phyloP scores from a whole-genome alignment of 2,329 filamentous ascomycete genomes.

The Exophiala oligosperma region DNA sequence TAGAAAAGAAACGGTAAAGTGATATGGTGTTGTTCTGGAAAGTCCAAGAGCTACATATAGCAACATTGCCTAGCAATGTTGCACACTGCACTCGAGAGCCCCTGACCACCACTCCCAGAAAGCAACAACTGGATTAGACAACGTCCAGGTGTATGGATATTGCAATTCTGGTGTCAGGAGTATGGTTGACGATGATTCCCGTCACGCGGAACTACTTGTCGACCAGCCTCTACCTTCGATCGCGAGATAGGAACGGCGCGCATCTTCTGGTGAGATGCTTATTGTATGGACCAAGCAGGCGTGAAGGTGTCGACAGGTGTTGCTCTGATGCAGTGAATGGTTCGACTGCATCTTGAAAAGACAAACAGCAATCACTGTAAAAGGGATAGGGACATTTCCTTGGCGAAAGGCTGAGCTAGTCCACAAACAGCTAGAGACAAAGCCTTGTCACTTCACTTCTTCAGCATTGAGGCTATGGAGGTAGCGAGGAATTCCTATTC shows the following conservation, averaged over 20 bases:
- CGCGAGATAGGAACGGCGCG: constrained; percentile 8
- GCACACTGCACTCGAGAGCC: neutral
- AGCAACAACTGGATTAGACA: neutral
- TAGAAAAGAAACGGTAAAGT: neutral
- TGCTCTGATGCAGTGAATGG: neutral
- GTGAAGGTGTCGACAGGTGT: neutral
- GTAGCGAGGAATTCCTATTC: neutral
- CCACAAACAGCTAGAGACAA: neutral
- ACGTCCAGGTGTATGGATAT: neutral
- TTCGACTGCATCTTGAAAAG: neutral
- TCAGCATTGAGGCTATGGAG: neutral
- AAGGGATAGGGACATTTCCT: neutral
- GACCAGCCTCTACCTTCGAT: constrained; percentile 15
- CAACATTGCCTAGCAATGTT: neutral
- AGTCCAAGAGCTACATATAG: neutral
- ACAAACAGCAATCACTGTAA: neutral
- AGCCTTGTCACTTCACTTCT: neutral
- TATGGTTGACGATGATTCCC: constrained; percentile 2
- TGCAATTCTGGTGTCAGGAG: neutral
- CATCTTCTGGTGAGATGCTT: constrained; percentile 11
- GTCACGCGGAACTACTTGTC: constrained; percentile 11
- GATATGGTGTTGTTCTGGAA: neutral
- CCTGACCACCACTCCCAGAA: neutral
- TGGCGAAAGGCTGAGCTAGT: neutral
- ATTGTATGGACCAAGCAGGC: no score